Percentiles rank a stretch among this genome's conserved stretches.
Conservation (phyloP, 2,329 filamentous ascomycete genomes). For the Hypoxylon sp. region DNA sequence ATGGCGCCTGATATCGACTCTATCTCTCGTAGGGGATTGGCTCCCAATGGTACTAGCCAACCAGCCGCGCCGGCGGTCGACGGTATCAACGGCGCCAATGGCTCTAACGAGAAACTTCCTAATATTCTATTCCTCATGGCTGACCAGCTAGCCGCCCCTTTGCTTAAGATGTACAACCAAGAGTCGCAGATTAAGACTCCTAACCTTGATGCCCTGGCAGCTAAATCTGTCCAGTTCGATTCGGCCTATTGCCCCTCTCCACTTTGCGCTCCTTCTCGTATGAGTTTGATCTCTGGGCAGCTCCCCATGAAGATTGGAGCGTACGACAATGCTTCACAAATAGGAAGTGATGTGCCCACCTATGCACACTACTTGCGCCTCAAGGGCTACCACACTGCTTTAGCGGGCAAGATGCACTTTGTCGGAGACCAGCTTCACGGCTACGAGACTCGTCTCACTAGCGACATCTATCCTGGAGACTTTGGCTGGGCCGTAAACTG, state of each 20-base stretch:
- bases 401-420: constrained; percentile 98
- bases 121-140: constrained; percentile 97
- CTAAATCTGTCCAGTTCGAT: constrained; percentile 88
- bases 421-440: constrained; percentile 95
- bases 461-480: constrained; percentile 94
- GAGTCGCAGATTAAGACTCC: constrained; percentile 93
- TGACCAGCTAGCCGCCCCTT: constrained; percentile 91
- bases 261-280: constrained; percentile 91
- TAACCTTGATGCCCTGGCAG: constrained; percentile 86
- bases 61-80: constrained; percentile 46
- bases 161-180: constrained; percentile 92
- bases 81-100: constrained; percentile 44
- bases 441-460: constrained; percentile 92
- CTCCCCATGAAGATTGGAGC: constrained; percentile 92
- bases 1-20: constrained; percentile 83
- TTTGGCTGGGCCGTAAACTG: constrained; percentile 97
- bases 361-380: constrained; percentile 92
- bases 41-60: constrained; percentile 47
- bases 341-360: constrained; percentile 87
- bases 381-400: constrained; percentile 88
- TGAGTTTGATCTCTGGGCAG: constrained; percentile 94
- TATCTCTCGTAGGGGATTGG: constrained; percentile 68
- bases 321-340: constrained; percentile 91
- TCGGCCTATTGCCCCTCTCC: constrained; percentile 95
- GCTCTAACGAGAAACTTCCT: constrained; percentile 64